Base-by-base conservation (phyloP, 495 filamentous ascomycete genomes). In the Antarctomyces pellizariae region DNA sequence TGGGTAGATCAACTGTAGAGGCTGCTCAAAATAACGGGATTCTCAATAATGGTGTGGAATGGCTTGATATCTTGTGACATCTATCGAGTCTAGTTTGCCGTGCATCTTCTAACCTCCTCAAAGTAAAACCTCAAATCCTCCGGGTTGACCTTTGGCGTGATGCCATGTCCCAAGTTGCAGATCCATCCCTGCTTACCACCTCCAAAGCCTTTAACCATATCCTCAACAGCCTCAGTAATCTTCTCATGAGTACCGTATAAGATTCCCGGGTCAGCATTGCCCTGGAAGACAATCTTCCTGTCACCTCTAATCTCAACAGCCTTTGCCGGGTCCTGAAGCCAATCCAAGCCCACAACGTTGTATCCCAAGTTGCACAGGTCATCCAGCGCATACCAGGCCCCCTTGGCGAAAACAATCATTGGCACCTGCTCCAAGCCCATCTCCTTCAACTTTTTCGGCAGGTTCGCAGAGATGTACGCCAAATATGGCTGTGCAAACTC, bases 381-480 rank as follows among this genome's bases (percentile, higher is more conserved):
- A 35, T 92, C 79, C 16, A 97, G 55, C 3, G 79, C 82, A 48
- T 84, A 90, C 77, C 86, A 91, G n/a, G 86, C 83, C 3, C 86
- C 86, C 53, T 97, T 97, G n/a, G 86, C 80, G 47, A 97, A 97
- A 9, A 93, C 79, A n/a, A 78, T 86, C 86, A 97, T 93, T 1
- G 86, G 86, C 2, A 95, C 89, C 3, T 53, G 56, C 30, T 82
- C 73, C 24, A 82, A 42, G 0, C 66, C 67, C 40, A 89, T 54
- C 47, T 78, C 72, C 33, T 53, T 50, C 36, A 97, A 49, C 16
- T 64, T 60, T 30, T 49, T 55, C 0, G 84, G 84, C 8, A 95
- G 57, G 24, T 78, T 53, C 31, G 67, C 49, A 8, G 80, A 71
- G 30, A 97, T 95, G 37, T 82, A 66, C 9, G 62, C 60, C 29